Evolutionary conservation across 2,329 filamentous ascomycete species (phyloP).

Genomic region (Neonectria sp.): DNA sequence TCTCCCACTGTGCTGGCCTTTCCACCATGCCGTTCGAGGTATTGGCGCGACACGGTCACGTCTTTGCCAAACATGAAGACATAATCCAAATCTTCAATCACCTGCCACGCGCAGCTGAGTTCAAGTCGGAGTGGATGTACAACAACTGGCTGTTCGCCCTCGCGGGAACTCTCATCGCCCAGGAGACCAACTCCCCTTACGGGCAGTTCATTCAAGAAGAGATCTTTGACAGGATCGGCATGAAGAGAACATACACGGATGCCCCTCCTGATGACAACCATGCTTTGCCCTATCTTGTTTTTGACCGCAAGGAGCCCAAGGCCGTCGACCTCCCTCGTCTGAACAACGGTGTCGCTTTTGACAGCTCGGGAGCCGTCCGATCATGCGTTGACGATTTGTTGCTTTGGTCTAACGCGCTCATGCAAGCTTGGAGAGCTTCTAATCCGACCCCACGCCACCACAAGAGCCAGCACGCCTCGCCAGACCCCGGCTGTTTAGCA

Average conservation of each 20-base stretch:
- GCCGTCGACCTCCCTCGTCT: background rate
- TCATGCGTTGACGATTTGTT: constrained; percentile 19
- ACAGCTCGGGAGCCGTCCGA: constrained; percentile 14
- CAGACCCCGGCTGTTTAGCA: too few species aligned
- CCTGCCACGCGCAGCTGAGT: constrained; percentile 10
- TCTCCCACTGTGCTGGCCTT: constrained; percentile 18
- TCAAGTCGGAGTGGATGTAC: constrained; percentile 21
- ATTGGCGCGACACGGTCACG: background rate
- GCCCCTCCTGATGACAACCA: constrained; percentile 3
- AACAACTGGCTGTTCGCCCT: constrained; percentile 23
- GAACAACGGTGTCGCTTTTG: constrained; percentile 5
- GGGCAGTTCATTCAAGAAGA: constrained; percentile 3
- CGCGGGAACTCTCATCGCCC: constrained; percentile 4
- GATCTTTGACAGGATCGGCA: constrained; percentile 4
- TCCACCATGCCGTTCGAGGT: background rate
- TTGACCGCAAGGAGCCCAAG: background rate
- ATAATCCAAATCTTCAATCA: constrained; percentile 15
- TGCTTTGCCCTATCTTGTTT: constrained; percentile 12
- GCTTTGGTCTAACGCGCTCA: constrained; percentile 7
- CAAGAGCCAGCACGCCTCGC: too few species aligned
- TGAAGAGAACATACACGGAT: constrained; percentile 8
- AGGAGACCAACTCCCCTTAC: background rate
- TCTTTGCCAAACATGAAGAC: constrained; percentile 4
- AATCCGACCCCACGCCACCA: background rate
- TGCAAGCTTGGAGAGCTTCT: background rate